phyloP scores from a whole-genome alignment of 345 rosid genomes.

The Hibiscus syriacus region DNA sequence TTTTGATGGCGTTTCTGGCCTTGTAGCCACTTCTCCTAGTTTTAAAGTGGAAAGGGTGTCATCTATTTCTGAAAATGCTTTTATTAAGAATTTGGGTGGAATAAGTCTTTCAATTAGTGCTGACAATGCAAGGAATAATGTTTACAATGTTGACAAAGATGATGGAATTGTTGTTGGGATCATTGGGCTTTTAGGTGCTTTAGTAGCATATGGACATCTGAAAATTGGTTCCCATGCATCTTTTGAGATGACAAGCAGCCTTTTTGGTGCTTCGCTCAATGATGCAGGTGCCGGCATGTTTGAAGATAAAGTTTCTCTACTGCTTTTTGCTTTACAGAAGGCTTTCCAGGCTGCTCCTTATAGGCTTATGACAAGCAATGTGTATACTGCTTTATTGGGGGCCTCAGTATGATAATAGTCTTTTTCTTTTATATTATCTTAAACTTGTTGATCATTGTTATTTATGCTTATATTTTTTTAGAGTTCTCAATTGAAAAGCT shows the following conservation, averaged over 20 bases:
- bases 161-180: conserved; percentile 86
- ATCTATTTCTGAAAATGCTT: conserved; percentile 56
- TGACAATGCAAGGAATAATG: conserved; percentile 91
- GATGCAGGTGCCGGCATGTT: conserved; percentile 85
- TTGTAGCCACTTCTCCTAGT: conserved; percentile 32
- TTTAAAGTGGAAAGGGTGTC: conserved; percentile 43
- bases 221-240: conserved; percentile 48
- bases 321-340: conserved; percentile 85
- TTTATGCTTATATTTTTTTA: background rate
- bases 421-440: background rate
- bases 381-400: conserved; percentile 78
- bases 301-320: conserved; percentile 88
- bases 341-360: conserved; percentile 91
- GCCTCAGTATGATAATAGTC: conserved; percentile 63
- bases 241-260: conserved; percentile 52
- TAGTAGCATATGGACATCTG: conserved; percentile 69
- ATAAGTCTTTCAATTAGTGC: conserved; percentile 90
- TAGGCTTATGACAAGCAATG: conserved; percentile 77
- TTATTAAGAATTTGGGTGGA: conserved; percentile 69
- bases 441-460: background rate
- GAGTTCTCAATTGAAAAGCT: background rate
- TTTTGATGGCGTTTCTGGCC: no score
- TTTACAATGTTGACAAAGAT: conserved; percentile 70
- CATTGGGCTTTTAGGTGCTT: conserved; percentile 82
- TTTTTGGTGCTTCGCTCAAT: conserved; percentile 53